Conservation (phyloP, 2,329 filamentous ascomycete species). For the Raffaelea deltoideospora region DNA sequence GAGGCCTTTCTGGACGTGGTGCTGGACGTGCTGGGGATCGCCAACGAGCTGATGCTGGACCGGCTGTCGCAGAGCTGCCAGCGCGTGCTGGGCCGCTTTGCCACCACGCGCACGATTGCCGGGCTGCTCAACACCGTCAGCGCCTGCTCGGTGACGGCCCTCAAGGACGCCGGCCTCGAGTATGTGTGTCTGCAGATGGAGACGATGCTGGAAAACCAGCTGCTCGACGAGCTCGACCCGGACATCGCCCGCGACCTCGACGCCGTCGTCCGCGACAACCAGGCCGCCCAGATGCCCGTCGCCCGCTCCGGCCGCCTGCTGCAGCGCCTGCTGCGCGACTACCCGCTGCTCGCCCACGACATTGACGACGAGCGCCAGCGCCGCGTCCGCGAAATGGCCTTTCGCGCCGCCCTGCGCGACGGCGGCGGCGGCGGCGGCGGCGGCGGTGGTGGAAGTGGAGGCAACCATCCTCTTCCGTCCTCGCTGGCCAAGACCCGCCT, state of each 20-base stretch:
- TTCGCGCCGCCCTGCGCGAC: constrained; percentile 46
- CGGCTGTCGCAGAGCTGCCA: constrained; percentile 83
- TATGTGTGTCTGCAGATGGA: constrained; percentile 89
- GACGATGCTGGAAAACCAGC: constrained; percentile 76
- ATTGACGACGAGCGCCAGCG: constrained; percentile 54
- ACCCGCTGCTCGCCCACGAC: constrained; percentile 47
- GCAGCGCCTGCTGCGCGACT: constrained; percentile 43
- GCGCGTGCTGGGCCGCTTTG: constrained; percentile 64
- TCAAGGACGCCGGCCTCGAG: constrained; percentile 77
- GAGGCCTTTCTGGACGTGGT: constrained; percentile 83
- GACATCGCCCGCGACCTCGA: constrained; percentile 74
- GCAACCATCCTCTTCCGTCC: constrained; percentile 50
- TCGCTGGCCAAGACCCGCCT: constrained; percentile 27
- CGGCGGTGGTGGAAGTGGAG: constrained; percentile 55
- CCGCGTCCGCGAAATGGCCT: constrained; percentile 62
- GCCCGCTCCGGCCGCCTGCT: constrained; percentile 63
- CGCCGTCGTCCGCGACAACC: constrained; percentile 64
- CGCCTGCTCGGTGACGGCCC: constrained; percentile 66
- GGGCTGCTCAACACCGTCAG: constrained; percentile 74
- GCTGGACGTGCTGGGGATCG: constrained; percentile 76
- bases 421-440: constrained; percentile 50
- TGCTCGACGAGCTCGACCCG: constrained; percentile 73
- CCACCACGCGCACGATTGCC: constrained; percentile 75
- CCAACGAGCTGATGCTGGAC: constrained; percentile 92
- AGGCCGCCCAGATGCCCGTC: constrained; percentile 62